Evolutionary conservation across 148 eudicot species (phyloP), one percentile per base, ranked within the genome.

Genomic region (Silene conica): DNA sequence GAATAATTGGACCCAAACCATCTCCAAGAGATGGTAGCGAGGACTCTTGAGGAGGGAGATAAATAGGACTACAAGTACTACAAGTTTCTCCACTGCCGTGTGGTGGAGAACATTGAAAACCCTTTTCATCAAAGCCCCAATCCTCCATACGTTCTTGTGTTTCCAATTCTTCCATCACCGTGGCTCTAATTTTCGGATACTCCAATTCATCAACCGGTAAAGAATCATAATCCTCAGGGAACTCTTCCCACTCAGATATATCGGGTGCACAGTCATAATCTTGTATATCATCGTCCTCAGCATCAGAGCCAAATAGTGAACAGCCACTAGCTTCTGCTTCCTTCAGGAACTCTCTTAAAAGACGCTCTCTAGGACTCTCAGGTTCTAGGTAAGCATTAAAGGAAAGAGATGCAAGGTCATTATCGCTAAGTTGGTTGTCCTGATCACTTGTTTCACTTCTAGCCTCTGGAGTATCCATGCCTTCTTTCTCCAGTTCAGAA

Each of bases 341-440:
- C 80, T 82, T 74, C 69, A 88, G 83, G 69, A 86, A 89, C 52
- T 82, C 85, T 77, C 88, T 84, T 61, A 90, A 67, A 57, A 89
- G 83, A 59, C 80, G 87, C 73, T 87, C 92, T 75, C 90, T 85
- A 1, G 94, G 94, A 21, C 90, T 83, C 76, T 85, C 91, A 15
- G 84, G 85, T 60, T 85, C 91, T 59, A 61, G 62, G 43, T 86
- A 84, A 48, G 82, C 76, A 72, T 65, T 63, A 25, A 50, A 61
- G 77, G 72, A 76, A 15, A 60, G 38, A 21, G 82, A 71, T n/a
- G 78, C 75, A 41, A 91, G 45, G 63, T 87, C 88, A 31, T 79
- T 59, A 64, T 74, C 79, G 68, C 77, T 88, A 14, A 63, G 14
- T 45, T 63, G 61, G 68, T 80, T 80, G 65, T 82, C 82, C 5